Base-by-base conservation (phyloP, 1,139 yeast genomes). In the Yamadazyma trypodendri region DNA sequence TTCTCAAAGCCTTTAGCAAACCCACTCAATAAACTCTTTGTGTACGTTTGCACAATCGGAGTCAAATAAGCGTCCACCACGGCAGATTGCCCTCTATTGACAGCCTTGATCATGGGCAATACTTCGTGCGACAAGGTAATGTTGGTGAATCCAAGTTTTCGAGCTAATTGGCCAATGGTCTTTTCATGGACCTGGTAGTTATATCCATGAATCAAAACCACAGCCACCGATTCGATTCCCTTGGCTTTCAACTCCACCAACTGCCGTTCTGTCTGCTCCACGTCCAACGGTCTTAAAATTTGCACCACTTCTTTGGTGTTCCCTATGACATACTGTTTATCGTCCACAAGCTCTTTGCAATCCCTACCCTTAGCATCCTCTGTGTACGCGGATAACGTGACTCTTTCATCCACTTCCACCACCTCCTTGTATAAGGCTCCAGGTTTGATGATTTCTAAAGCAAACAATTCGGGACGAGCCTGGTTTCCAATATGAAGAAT, bases 1-100 rank as follows among this genome's bases (percentile, higher is more conserved):
- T 44, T 39, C 28, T 54, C 53, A 28, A 49, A 51, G 2, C 79
- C 79, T 28, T 77, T 74, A 30, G 62, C 63, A 46, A 84, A 69
- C 2, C 92, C 92, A 4, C 68, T 53, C 33, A 80, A 75, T 50
- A 85, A 81, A 22, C 80, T 73, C 24, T 68, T 58, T 31, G 84
- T 63, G 55, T 84, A 84, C 25, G 75, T 70, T 43, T 76, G 70
- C 32, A 84, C 81, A 38, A 80, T 84, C 1, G 94, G 94, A 3
- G 90, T 82, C 41, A 85, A 60, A 54, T 84, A 84, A 1, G 94
- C 88, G 60, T 85, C 92, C 1, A 86, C 88, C 22, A 80, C 76
- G 3, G 87, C 71, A 12, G 90, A 82, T 48, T 82, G 82, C 1
- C 88, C 85, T 41, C 94, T 67, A 14, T 84, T 76, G 12, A 84